Percentiles rank a stretch among this genome's conserved stretches.
Conservation (phyloP, 148 eudicot genomes). For the Chenopodium quinoa region DNA sequence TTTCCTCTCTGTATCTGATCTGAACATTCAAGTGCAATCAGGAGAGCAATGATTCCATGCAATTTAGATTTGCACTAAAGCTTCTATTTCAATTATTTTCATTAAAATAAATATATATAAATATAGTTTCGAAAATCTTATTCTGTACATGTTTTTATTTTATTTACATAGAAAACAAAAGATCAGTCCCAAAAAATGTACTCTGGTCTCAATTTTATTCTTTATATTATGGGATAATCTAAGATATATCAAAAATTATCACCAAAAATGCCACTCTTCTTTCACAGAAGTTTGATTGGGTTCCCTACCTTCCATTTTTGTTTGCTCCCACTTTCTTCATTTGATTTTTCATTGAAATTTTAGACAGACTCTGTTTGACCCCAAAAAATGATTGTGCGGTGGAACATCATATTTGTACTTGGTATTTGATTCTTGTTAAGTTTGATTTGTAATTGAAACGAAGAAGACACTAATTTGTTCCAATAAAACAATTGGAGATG, state of each 20-base stretch:
- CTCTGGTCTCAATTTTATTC: background rate
- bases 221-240: background rate
- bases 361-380: background rate
- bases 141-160: background rate
- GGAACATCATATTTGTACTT: background rate
- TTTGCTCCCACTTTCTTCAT: background rate
- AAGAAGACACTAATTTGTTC: background rate
- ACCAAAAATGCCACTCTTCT: background rate
- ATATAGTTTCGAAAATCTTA: background rate
- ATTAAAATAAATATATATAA: background rate
- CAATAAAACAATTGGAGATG: background rate
- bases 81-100: background rate
- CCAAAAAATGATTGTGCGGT: background rate
- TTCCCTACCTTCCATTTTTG: constrained; percentile 6
- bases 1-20: constrained; percentile 30
- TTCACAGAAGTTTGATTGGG: constrained; percentile 19
- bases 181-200: background rate
- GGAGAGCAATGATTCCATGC: constrained; percentile 16
- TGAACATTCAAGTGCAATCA: constrained; percentile 31
- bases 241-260: background rate
- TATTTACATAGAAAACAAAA: no score
- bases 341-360: background rate
- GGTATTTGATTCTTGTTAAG: background rate
- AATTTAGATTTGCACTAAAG: background rate
- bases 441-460: background rate